Conservation (phyloP, 1,284 basidiomycete genomes). For the Hortiboletus rubellus region DNA sequence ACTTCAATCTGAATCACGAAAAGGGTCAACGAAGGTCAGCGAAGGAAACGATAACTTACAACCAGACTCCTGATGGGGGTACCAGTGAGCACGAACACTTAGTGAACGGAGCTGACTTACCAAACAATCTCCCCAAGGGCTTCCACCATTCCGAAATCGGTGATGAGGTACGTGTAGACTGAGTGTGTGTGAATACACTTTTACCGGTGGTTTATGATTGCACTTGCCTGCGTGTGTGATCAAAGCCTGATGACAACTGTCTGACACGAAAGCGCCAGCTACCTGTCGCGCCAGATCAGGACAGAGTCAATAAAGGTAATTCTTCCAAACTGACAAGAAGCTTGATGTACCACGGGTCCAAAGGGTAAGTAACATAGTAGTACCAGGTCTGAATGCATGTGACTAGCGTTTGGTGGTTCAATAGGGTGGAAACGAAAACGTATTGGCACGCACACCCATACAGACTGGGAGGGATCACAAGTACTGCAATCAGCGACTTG, state of each 20-base stretch:
- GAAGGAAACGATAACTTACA: slow-evolving; percentile 32
- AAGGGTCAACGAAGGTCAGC: not conserved
- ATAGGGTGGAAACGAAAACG: not conserved
- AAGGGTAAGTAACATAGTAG: slow-evolving; percentile 52
- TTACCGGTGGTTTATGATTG: not conserved
- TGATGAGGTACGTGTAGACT: slow-evolving; percentile 55
- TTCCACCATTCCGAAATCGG: slow-evolving; percentile 27
- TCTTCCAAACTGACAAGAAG: not conserved
- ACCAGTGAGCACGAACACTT: not conserved
- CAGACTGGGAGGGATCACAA: slow-evolving; percentile 37
- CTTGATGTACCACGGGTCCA: slow-evolving; percentile 44
- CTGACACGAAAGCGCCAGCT: slow-evolving; percentile 48
- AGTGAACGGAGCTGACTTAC: slow-evolving; percentile 33
- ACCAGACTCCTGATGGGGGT: slow-evolving; percentile 45
- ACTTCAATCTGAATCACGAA: slow-evolving; percentile 37
- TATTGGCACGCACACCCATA: slow-evolving; percentile 48
- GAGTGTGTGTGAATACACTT: not conserved
- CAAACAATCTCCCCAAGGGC: slow-evolving; percentile 46
- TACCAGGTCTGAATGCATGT: slow-evolving; percentile 59
- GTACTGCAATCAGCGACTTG: not conserved
- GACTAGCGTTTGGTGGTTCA: slow-evolving; percentile 37
- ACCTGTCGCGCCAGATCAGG: slow-evolving; percentile 39
- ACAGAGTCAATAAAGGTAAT: not conserved
- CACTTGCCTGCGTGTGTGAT: slow-evolving; percentile 55
- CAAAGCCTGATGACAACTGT: slow-evolving; percentile 56